Conservation (phyloP, 179 eudicot species). For the Beta lomatogona region DNA sequence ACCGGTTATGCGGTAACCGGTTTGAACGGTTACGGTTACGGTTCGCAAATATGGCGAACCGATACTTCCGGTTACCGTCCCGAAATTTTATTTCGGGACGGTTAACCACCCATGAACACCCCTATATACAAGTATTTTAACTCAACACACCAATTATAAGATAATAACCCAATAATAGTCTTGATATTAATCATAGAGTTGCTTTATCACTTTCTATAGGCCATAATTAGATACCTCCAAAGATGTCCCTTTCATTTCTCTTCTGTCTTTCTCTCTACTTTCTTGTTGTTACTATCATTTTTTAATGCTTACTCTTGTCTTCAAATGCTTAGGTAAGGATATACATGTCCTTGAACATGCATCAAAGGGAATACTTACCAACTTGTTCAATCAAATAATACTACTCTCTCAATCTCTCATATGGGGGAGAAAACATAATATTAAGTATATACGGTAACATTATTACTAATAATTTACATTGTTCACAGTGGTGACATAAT, state of each 20-base stretch:
- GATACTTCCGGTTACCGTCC: no score
- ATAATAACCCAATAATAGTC: slow-evolving; percentile 5
- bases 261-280: slow-evolving; percentile 18
- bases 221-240: slow-evolving; percentile 22
- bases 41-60: no score
- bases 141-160: slow-evolving; percentile 5
- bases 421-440: background rate
- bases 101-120: no score
- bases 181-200: slow-evolving; percentile 17
- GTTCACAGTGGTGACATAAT: no score
- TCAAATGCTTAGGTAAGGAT: background rate
- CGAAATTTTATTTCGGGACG: no score
- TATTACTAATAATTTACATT: background rate
- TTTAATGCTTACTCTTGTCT: background rate
- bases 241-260: slow-evolving; percentile 24
- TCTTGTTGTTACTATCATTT: slow-evolving; percentile 1
- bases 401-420: background rate
- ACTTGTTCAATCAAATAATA: background rate
- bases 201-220: slow-evolving; percentile 9
- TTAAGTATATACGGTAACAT: background rate
- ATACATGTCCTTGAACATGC: slow-evolving; percentile 17
- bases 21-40: no score
- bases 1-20: no score
- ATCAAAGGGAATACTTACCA: slow-evolving; percentile 1
- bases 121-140: background rate